Evolutionary conservation across 176 grass and related monocot genomes (phyloP).

Genomic region (Avena insularis): DNA sequence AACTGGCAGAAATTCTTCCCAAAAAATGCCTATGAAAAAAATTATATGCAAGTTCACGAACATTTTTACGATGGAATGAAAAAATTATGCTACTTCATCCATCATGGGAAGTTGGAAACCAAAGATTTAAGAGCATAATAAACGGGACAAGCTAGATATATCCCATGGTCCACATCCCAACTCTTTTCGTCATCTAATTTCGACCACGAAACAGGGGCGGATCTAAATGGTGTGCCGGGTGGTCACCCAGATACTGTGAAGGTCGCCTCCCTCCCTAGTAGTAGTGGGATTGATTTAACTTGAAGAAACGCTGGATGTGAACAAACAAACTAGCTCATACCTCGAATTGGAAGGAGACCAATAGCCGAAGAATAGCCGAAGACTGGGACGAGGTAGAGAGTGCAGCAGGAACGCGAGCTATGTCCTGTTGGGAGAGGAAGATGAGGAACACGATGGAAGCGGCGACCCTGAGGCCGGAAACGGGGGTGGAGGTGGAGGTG

Average conservation of each 20-base stretch:
- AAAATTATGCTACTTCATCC: background rate
- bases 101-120: slow-evolving; percentile 3
- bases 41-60: background rate
- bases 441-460: background rate
- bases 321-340: background rate
- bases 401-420: background rate
- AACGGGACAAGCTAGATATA: background rate
- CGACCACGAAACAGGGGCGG: background rate
- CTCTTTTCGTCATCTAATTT: background rate
- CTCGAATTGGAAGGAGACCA: background rate
- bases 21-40: background rate
- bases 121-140: background rate
- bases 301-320: background rate
- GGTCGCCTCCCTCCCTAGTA: background rate
- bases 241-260: background rate
- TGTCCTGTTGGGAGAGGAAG: background rate
- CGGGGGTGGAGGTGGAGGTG: background rate
- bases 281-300: background rate
- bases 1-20: background rate
- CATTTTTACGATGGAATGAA: background rate
- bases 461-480: background rate
- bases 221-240: background rate
- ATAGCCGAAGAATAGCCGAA: background rate
- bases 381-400: background rate
- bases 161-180: slow-evolving; percentile 2